Conservation (phyloP, 106 monocot species). For the Cymbidium sinense region DNA sequence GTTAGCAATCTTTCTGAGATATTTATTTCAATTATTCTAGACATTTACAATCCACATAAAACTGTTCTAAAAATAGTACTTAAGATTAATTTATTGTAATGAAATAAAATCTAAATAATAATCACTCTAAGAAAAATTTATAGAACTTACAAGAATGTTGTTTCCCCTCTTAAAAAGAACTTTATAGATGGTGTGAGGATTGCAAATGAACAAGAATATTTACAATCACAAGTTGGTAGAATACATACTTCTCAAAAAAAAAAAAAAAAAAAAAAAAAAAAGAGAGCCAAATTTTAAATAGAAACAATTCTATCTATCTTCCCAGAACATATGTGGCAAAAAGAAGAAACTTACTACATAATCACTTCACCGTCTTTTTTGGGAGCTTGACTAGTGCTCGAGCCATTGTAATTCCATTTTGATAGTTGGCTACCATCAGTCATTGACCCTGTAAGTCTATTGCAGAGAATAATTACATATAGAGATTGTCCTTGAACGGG, state of each 20-base stretch:
- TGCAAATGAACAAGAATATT: constrained; percentile 16
- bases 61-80: too few relatives aligned
- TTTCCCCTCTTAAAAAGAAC: constrained; percentile 93
- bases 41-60: not conserved
- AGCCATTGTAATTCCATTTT: constrained; percentile 76
- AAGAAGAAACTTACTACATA: constrained; percentile 39
- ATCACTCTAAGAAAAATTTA: not conserved
- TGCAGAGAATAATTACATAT: not conserved
- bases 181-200: constrained; percentile 90
- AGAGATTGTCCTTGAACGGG: not conserved
- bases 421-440: constrained; percentile 47
- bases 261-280: too few relatives aligned
- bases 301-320: too few relatives aligned
- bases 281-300: too few relatives aligned
- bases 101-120: not conserved
- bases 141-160: constrained; percentile 73
- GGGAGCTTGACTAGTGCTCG: constrained; percentile 66
- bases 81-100: too few relatives aligned
- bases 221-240: not conserved
- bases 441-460: constrained; percentile 49
- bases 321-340: not conserved
- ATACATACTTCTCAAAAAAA: too few relatives aligned
- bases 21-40: too few relatives aligned
- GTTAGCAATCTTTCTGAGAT: too few relatives aligned
- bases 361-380: constrained; percentile 74